Evolutionary conservation across 2,329 filamentous ascomycete genomes (phyloP), one percentile per base, ranked within the genome.

Genomic region (Neophaeococcomyces mojaviensis): DNA sequence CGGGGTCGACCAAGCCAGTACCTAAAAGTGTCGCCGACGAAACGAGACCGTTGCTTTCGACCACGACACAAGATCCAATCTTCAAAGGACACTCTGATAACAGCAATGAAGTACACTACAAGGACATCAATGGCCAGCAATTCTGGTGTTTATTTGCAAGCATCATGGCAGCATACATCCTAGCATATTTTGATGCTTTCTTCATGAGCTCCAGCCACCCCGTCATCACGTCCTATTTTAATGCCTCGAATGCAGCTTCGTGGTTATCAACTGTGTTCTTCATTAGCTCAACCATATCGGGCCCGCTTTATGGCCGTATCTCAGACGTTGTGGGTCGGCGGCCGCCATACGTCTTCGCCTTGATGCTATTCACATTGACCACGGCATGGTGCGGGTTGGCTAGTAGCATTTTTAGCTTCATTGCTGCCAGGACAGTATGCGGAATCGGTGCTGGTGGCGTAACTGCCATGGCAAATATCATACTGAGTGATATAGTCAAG

Each of bases 191-290:
- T 58, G 86, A 90, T 67, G 76, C 77, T 10, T 89, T 85, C 3
- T 76, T 90, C 54, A 88, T 89, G 84, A 84, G 84, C 4, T 87
- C 84, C 2, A 83, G 77, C 34, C 85, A 90, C 62, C 85, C 85
- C 0, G 83, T 86, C 46, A 88, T 89, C 49, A 88, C 85, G 0
- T 88, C 84, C 0, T 80, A 88, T 61, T 90, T 90, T 62, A 69
- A 80, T 49, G 77, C 82, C 39, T 84, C 84, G 28, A 87, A 89
- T 61, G 79, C 79, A 38, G 86, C 86, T 2, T 88, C 85, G 2
- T 90, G 86, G 86, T 71, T 90, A 5, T 87, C 84, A 1, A 90
- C 86, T 0, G 78, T 83, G 0, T 90, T 88, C 54, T 64, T 90
- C 26, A 71, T 90, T 32, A 88, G 85, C 0, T 84, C 79, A 83